Base-by-base conservation (phyloP, 1,284 basidiomycete genomes). In the Apiotrichum mycotoxinovorans region DNA sequence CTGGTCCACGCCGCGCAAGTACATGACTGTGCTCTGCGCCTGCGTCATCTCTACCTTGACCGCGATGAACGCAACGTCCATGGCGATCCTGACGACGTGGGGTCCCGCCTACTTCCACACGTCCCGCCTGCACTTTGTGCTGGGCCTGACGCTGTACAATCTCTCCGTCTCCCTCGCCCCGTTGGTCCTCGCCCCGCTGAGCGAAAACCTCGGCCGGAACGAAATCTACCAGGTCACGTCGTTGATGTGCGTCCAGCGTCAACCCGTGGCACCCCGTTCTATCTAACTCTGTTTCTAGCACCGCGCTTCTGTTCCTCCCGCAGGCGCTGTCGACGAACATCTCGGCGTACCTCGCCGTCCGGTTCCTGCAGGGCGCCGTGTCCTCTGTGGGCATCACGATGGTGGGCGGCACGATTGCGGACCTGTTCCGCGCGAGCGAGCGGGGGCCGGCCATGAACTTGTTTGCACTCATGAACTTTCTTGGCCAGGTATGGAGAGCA, bases 371-470 rank as follows among this genome's bases (percentile, higher is more conserved):
- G 66, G 74, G 74, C 10, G 66, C 67, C 54, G 60, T 61, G 4
- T 57, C 54, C 12, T 67, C 65, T 5, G 71, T 74, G 7, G 72
- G 67, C 14, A 73, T 73, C 46, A 67, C 68, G 10, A 71, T 75
- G 64, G 73, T 74, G 4, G 72, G 74, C 15, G 76, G 76, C 10
- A 72, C 73, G 1, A 68, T 79, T 9, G 75, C 75, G 18, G 76
- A 77, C 63, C 57, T 75, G 20, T 78, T 68, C 61, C 68, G 56
- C 22, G 73, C 74, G 48, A 63, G 57, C 10, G 60, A 69, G 20
- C 63, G 79, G n/a, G 79, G 80, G 1, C 57, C 66, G 3, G 71
- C 76, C 1, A 80, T 81, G 79, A 72, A 71, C 43, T 57, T 76
- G 4, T 80, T 79, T 58, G 63, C 72, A 12, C 54, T 78, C 1